phyloP scores from a whole-genome alignment of 2,329 filamentous ascomycete species.

The Talaromyces sp. region DNA sequence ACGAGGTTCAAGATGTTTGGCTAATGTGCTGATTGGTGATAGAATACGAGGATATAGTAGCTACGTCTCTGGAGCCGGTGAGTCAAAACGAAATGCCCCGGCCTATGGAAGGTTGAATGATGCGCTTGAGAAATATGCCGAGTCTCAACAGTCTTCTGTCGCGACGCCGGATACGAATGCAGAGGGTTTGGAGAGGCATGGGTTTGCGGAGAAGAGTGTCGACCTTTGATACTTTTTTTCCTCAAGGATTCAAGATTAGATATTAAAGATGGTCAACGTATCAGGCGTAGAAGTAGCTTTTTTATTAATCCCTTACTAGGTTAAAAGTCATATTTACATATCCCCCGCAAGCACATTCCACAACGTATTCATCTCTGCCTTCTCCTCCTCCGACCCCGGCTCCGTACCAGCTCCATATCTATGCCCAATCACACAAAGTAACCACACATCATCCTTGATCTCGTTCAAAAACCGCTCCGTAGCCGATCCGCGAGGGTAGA shows the following conservation, averaged over 20 bases:
- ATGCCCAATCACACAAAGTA: slow-evolving; percentile 69
- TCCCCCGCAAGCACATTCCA: slow-evolving; percentile 40
- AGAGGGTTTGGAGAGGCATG: slow-evolving; percentile 54
- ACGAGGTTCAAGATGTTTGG: background rate
- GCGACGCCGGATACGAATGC: slow-evolving; percentile 53
- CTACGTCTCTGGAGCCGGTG: slow-evolving; percentile 65
- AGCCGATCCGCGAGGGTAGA: slow-evolving; percentile 73
- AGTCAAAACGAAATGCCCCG: slow-evolving; percentile 64
- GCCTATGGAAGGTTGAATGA: slow-evolving; percentile 63
- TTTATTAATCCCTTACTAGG: background rate
- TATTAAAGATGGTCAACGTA: background rate
- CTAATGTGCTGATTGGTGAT: background rate
- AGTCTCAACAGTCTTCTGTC: slow-evolving; percentile 50
- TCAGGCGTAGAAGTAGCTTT: background rate
- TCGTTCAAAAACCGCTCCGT: slow-evolving; percentile 70
- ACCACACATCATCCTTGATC: slow-evolving; percentile 70
- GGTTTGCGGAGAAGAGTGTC: slow-evolving; percentile 51
- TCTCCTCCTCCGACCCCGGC: slow-evolving; percentile 38
- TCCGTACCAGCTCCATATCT: slow-evolving; percentile 45
- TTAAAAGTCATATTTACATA: slow-evolving; percentile 12
- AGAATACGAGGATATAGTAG: slow-evolving; percentile 78
- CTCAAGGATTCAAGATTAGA: background rate
- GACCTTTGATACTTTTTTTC: slow-evolving; percentile 19
- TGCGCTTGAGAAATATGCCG: slow-evolving; percentile 47
- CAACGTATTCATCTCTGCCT: slow-evolving; percentile 41